Conservation (phyloP, 495 filamentous ascomycete species). For the Penicillium macrosclerotiorum region DNA sequence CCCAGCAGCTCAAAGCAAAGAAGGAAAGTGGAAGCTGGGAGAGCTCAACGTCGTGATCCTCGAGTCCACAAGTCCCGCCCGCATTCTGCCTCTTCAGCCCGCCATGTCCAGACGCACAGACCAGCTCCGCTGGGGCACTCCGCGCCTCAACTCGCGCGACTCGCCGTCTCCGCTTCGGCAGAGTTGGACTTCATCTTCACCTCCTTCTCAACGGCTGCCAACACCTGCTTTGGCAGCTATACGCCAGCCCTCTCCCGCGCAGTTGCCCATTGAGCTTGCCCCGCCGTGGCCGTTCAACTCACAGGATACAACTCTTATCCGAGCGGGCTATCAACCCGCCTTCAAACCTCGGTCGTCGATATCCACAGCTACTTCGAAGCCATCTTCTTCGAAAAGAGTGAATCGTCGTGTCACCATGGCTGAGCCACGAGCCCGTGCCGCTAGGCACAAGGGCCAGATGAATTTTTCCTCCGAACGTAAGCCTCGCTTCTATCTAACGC, state of each 20-base stretch:
- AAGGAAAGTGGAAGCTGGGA: not conserved
- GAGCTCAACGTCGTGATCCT: not conserved
- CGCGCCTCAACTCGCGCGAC: not conserved
- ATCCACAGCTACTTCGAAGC: not conserved
- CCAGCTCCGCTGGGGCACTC: constrained; percentile 1
- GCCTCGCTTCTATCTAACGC: constrained; percentile 13
- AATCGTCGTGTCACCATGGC: constrained; percentile 35
- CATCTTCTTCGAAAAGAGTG: constrained; percentile 1
- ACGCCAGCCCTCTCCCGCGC: not conserved
- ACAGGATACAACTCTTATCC: constrained; percentile 25
- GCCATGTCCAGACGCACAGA: constrained; percentile 23
- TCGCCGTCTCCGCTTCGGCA: not conserved
- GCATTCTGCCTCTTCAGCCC: constrained; percentile 28
- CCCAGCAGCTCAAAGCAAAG: not conserved
- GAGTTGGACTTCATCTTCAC: not conserved
- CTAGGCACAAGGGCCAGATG: constrained; percentile 84
- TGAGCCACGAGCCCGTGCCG: constrained; percentile 73
- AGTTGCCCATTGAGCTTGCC: not conserved
- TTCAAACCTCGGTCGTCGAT: constrained; percentile 8
- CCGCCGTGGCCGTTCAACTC: constrained; percentile 8
- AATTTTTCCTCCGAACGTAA: constrained; percentile 82
- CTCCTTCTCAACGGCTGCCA: not conserved
- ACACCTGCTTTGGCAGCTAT: not conserved
- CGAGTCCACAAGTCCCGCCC: constrained; percentile 1
- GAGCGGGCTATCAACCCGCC: constrained; percentile 27